A percentile compares a stretch with the other conserved stretches of the same genome.
Evolutionary conservation across 2,329 filamentous ascomycete genomes (phyloP).

Genomic region (Fusarium sp.): DNA sequence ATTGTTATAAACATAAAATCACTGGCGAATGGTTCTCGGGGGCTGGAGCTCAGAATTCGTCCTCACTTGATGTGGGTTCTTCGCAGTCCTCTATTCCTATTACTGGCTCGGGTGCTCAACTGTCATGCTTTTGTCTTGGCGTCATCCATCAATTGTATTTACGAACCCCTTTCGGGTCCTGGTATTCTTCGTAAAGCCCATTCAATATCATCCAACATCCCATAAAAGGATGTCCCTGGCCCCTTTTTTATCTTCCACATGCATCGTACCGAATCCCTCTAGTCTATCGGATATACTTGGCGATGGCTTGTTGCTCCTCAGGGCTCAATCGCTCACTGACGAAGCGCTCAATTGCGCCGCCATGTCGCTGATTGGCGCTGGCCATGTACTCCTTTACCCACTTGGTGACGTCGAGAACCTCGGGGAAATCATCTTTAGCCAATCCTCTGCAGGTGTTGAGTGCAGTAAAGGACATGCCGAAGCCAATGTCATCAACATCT

Average conservation of each 20-base stretch:
- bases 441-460: conserved; percentile 88
- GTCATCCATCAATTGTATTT: conserved; percentile 12
- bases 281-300: conserved; percentile 57
- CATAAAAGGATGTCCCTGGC: neutral
- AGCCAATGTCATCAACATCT: conserved; percentile 93
- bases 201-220: neutral
- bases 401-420: conserved; percentile 80
- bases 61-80: neutral
- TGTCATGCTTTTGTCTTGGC: neutral
- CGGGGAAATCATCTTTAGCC: conserved; percentile 82
- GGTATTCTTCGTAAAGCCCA: conserved; percentile 30
- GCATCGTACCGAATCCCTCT: neutral
- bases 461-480: conserved; percentile 93
- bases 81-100: conserved; percentile 9
- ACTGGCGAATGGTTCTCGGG: neutral
- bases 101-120: neutral
- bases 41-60: neutral
- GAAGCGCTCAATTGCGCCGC: conserved; percentile 75
- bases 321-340: conserved; percentile 75
- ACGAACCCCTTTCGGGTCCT: conserved; percentile 8
- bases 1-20: neutral
- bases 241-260: conserved; percentile 6
- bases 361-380: conserved; percentile 77
- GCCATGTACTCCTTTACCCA: conserved; percentile 87
- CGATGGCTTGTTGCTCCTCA: conserved; percentile 65